A percentile compares a stretch with the other conserved stretches of the same genome.
phyloP scores from a whole-genome alignment of 2,329 filamentous ascomycete species.

The Alternaria hordeiaustralica region DNA sequence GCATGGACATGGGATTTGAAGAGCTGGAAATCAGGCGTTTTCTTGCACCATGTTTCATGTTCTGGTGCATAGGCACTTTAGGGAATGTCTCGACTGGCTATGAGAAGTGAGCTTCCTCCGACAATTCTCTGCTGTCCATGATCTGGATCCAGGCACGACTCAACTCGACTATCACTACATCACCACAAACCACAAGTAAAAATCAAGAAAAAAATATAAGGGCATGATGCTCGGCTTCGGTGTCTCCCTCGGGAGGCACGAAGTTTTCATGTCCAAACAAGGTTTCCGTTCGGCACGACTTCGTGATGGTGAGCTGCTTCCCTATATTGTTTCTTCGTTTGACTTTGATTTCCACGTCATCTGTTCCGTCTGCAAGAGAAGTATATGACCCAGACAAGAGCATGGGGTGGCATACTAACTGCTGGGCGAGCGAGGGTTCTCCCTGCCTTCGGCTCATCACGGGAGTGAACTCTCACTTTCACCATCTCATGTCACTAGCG shows the following conservation, averaged over 20 bases:
- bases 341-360: neutral
- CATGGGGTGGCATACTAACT: neutral
- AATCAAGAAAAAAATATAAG: slow-evolving; percentile 43
- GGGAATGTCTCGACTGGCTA: slow-evolving; percentile 20
- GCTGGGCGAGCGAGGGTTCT: neutral
- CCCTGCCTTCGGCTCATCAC: slow-evolving; percentile 1
- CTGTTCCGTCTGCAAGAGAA: neutral
- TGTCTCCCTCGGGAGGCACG: slow-evolving; percentile 13
- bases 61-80: slow-evolving; percentile 10
- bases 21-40: slow-evolving; percentile 15
- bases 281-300: neutral
- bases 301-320: neutral
- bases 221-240: slow-evolving; percentile 41
- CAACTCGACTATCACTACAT: slow-evolving; percentile 26
- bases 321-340: neutral
- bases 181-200: slow-evolving; percentile 27
- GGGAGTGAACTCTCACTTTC: neutral
- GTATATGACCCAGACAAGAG: neutral
- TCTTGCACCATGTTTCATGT: slow-evolving; percentile 20
- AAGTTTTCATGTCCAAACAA: slow-evolving; percentile 39
- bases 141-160: slow-evolving; percentile 35
- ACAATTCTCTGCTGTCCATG: slow-evolving; percentile 29
- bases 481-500: neutral
- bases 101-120: slow-evolving; percentile 19
- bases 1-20: slow-evolving; percentile 15